A percentile compares a stretch with the other conserved stretches of the same genome.
Conservation (phyloP, 139 green algal genomes). For the Micractinium conductrix region DNA sequence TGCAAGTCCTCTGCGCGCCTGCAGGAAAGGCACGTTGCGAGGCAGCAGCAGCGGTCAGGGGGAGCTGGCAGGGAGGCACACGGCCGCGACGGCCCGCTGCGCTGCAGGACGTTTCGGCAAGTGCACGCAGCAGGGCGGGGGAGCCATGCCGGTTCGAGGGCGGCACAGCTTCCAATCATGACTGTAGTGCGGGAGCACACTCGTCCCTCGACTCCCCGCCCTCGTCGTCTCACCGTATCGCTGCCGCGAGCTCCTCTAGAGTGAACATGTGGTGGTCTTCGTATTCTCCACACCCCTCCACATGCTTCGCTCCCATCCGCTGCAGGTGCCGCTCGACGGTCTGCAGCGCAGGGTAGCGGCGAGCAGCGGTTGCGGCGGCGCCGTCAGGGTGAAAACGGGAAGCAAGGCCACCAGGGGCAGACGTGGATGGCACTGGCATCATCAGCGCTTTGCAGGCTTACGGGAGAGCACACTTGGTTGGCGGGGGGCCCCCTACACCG, state of each 20-base stretch:
- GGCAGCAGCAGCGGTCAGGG: background rate
- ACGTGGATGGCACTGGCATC: too few relatives aligned
- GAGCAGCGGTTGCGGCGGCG: too few relatives aligned
- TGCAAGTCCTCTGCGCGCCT: constrained; percentile 31
- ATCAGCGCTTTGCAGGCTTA: too few relatives aligned
- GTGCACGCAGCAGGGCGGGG: too few relatives aligned
- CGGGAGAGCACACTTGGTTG: too few relatives aligned
- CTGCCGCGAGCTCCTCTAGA: constrained; percentile 39
- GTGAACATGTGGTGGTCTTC: constrained; percentile 54
- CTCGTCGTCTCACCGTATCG: background rate
- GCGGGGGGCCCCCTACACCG: too few relatives aligned
- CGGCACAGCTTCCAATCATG: background rate
- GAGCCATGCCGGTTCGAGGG: too few relatives aligned
- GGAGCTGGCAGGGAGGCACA: too few relatives aligned
- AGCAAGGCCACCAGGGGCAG: too few relatives aligned
- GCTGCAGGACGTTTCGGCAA: too few relatives aligned
- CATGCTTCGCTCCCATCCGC: constrained; percentile 33
- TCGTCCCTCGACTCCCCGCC: background rate
- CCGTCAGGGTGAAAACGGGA: too few relatives aligned
- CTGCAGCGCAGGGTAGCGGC: background rate
- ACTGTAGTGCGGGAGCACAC: background rate
- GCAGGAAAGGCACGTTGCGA: background rate
- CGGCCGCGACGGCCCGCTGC: too few relatives aligned
- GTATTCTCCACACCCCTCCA: constrained; percentile 43
- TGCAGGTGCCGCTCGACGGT: constrained; percentile 40